phyloP scores from a whole-genome alignment of 306 rosid genomes.

The Myrica gale region DNA sequence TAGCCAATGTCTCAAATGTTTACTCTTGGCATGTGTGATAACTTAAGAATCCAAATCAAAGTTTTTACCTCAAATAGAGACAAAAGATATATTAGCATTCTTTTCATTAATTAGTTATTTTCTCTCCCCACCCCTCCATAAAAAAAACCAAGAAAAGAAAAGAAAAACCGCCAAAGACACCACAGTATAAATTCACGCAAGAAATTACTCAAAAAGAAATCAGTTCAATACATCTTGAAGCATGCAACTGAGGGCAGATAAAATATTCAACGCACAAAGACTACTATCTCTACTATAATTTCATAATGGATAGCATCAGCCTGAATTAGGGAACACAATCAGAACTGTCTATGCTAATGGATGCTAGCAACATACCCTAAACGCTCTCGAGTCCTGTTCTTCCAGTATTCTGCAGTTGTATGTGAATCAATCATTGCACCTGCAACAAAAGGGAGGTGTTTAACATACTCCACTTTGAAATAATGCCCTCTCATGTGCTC shows the following conservation, averaged over 20 bases:
- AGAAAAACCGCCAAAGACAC: neutral
- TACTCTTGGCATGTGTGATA: neutral
- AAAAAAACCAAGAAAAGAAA: too few species aligned
- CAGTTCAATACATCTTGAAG: neutral
- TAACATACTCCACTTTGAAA: conserved; percentile 93
- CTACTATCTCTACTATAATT: neutral
- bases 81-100: too few species aligned
- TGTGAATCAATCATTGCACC: conserved; percentile 99
- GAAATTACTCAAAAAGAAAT: neutral
- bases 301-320: neutral
- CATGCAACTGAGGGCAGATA: neutral
- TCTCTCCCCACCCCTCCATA: neutral
- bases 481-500: conserved; percentile 99
- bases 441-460: conserved; percentile 98
- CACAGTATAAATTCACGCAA: neutral
- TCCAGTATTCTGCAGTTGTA: conserved; percentile 87
- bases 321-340: neutral
- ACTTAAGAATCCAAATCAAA: too few species aligned
- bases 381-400: conserved; percentile 75
- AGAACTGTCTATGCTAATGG: neutral
- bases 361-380: conserved; percentile 50
- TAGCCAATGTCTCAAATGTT: neutral
- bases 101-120: too few species aligned
- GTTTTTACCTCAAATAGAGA: too few species aligned
- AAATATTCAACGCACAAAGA: neutral